These are phyloP conservation scores for Puccinia triticina DNA, from an alignment of 1,284 basidiomycete species.

Conservation along the genomic window DNA sequence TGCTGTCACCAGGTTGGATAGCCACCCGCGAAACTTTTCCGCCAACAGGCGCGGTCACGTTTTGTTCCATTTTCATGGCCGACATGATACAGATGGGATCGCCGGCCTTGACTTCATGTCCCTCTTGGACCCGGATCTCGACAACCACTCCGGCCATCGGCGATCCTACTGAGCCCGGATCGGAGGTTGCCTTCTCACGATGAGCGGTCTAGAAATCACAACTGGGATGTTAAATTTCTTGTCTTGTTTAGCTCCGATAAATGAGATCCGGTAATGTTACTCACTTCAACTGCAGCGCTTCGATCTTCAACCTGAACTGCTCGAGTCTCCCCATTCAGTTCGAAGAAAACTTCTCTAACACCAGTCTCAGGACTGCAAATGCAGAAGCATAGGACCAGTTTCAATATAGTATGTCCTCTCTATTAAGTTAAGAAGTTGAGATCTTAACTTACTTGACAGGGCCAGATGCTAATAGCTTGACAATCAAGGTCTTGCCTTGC, in stretches of 20 bases:
- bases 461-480: conserved; percentile 92
- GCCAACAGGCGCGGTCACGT: conserved; percentile 90
- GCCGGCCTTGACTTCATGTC: conserved; percentile 94
- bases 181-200: conserved; percentile 87
- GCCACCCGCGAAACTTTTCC: conserved; percentile 91
- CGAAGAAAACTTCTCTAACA: conserved; percentile 96
- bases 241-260: neutral
- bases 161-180: conserved; percentile 92
- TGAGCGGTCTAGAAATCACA: conserved; percentile 68
- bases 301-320: conserved; percentile 93
- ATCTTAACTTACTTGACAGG: conserved; percentile 69
- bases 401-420: neutral
- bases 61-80: conserved; percentile 74
- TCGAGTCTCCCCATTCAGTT: conserved; percentile 71
- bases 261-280: neutral
- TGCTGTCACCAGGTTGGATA: conserved; percentile 62
- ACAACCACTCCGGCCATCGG: conserved; percentile 85
- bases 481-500: conserved; percentile 93
- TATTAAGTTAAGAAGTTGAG: neutral
- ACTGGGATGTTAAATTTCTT: neutral
- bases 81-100: conserved; percentile 75
- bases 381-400: neutral
- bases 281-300: conserved; percentile 82
- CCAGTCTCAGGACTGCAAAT: conserved; percentile 71
- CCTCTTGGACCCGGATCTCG: conserved; percentile 95